Conservation (phyloP, 2,329 filamentous ascomycete species). For the Xenoacremonium recifei region DNA sequence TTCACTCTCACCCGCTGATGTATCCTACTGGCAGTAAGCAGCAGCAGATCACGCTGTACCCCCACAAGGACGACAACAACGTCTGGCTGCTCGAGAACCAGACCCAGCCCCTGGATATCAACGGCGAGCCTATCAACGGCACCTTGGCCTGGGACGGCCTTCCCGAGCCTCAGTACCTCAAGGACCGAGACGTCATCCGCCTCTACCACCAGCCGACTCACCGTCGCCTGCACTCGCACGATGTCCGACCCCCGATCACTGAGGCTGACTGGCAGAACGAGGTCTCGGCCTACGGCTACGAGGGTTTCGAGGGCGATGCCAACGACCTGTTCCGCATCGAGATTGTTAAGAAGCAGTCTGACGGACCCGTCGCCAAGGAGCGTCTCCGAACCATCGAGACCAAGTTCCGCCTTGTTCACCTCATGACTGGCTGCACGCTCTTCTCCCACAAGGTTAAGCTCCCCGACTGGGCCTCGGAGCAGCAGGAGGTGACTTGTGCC, state of each 20-base stretch:
- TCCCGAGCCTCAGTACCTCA: slow-evolving; percentile 64
- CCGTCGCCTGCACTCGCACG: slow-evolving; percentile 92
- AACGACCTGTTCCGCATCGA: slow-evolving; percentile 96
- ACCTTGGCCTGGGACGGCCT: slow-evolving; percentile 80
- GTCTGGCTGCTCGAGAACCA: slow-evolving; percentile 92
- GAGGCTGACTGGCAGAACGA: slow-evolving; percentile 95
- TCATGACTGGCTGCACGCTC: slow-evolving; percentile 94
- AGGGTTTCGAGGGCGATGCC: slow-evolving; percentile 94
- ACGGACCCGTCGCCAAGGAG: slow-evolving; percentile 74
- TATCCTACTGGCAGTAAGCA: slow-evolving; percentile 97
- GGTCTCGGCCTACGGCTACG: slow-evolving; percentile 94
- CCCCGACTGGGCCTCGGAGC: slow-evolving; percentile 95
- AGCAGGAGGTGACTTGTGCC: slow-evolving; percentile 98
- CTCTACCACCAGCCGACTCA: slow-evolving; percentile 83
- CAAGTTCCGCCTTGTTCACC: slow-evolving; percentile 91
- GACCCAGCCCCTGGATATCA: slow-evolving; percentile 78
- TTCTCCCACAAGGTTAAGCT: slow-evolving; percentile 99
- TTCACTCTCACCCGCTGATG: slow-evolving; percentile 97
- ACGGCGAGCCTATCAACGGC: slow-evolving; percentile 76
- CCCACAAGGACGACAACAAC: slow-evolving; percentile 99
- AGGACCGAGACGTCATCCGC: slow-evolving; percentile 76
- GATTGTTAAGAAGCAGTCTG: slow-evolving; percentile 87
- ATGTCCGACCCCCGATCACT: slow-evolving; percentile 81
- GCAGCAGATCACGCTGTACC: slow-evolving; percentile 96
- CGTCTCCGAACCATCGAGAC: slow-evolving; percentile 91